These are phyloP conservation scores for Colletotrichum trifolii DNA, from an alignment of 2,329 filamentous ascomycete species.

Conservation along the genomic window DNA sequence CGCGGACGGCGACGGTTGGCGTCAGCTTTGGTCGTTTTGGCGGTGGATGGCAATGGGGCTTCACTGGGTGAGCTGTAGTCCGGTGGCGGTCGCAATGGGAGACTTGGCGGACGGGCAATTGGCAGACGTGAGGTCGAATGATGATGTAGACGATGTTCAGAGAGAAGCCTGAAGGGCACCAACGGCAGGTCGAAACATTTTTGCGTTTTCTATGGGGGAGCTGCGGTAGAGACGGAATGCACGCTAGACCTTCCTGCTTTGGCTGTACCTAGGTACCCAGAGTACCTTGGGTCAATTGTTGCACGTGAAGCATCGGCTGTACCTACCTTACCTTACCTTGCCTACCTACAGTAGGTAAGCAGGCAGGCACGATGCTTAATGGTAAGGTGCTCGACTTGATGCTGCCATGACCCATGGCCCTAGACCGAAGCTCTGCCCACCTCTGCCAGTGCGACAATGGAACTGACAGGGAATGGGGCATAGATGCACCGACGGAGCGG, in stretches of 20 bases:
- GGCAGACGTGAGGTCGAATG: conserved; percentile 21
- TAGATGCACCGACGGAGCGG: conserved; percentile 31
- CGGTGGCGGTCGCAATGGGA: too few species aligned
- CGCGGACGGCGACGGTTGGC: not conserved
- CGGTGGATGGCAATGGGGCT: too few species aligned
- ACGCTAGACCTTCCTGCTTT: too few species aligned
- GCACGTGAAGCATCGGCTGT: conserved; percentile 30
- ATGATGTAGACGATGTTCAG: conserved; percentile 19
- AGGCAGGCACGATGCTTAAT: not conserved
- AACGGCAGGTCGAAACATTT: conserved; percentile 29
- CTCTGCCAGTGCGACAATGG: not conserved
- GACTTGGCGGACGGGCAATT: not conserved
- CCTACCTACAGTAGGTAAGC: not conserved
- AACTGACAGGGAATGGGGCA: conserved; percentile 24
- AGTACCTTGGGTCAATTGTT: not conserved
- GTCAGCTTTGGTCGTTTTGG: not conserved
- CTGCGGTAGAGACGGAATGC: conserved; percentile 16
- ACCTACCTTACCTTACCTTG: not conserved
- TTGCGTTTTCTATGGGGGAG: conserved; percentile 24
- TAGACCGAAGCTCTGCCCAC: not conserved
- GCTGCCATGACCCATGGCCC: not conserved
- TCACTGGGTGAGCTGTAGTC: too few species aligned
- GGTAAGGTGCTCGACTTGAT: not conserved
- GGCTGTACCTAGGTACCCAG: too few species aligned
- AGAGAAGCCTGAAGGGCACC: conserved; percentile 14